Conservation (phyloP, 176 grass and related monocot genomes). For the Eragrostis nindensis region DNA sequence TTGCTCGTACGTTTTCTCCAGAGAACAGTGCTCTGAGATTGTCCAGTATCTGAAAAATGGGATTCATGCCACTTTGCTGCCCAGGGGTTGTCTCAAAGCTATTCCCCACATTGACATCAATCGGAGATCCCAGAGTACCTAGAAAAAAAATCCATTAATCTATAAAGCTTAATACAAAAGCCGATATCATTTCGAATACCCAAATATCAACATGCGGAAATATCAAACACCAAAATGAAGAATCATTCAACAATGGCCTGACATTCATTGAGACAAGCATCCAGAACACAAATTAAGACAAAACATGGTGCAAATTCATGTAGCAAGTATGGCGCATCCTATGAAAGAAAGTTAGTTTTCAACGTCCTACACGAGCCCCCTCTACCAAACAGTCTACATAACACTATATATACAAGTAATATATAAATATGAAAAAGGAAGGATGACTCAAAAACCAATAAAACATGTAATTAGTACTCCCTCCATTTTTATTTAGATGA, state of each 20-base stretch:
- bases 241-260: slow-evolving; percentile 30
- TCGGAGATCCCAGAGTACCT: slow-evolving; percentile 43
- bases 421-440: not conserved
- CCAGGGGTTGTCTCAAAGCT: slow-evolving; percentile 42
- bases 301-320: slow-evolving; percentile 4
- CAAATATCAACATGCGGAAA: not conserved
- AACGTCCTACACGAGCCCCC: not conserved
- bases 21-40: slow-evolving; percentile 56
- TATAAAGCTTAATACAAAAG: not conserved
- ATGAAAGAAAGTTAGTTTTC: not conserved
- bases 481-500: too few relatives aligned
- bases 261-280: slow-evolving; percentile 8
- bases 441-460: not conserved
- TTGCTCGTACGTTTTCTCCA: slow-evolving; percentile 50
- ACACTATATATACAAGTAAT: not conserved
- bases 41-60: slow-evolving; percentile 62
- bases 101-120: slow-evolving; percentile 34
- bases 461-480: not conserved
- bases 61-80: slow-evolving; percentile 45
- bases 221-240: slow-evolving; percentile 32
- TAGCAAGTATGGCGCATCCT: not conserved
- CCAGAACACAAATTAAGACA: slow-evolving; percentile 17
- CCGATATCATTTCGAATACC: not conserved
- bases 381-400: not conserved
- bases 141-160: slow-evolving; percentile 21